These are phyloP conservation scores for Taxillus chinensis DNA, from an alignment of 164 flowering plant genomes.

Conservation along the genomic window DNA sequence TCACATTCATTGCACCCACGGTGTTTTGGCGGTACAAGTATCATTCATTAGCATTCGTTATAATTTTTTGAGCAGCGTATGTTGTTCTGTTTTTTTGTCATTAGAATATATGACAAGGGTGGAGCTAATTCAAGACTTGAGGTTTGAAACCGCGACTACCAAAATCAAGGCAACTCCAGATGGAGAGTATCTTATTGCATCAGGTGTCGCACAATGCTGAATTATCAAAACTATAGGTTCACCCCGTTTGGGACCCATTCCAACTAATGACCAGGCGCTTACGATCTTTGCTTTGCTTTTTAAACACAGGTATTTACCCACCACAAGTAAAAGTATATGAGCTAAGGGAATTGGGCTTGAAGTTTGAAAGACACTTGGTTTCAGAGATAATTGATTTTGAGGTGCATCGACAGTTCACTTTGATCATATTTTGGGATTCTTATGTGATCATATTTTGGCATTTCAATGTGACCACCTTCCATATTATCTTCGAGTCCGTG, in stretches of 20 bases:
- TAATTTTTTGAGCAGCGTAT: not conserved
- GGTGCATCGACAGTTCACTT: conserved; percentile 25
- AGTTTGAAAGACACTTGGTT: conserved; percentile 79
- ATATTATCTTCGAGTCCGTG: too few species aligned
- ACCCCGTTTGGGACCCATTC: not conserved
- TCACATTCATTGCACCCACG: too few species aligned
- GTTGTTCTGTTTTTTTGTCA: conserved; percentile 4
- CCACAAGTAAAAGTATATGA: conserved; percentile 94
- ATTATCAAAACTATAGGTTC: not conserved
- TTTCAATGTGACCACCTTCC: too few species aligned
- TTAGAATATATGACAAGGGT: conserved; percentile 66
- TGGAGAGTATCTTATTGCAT: conserved; percentile 80
- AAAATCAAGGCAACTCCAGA: conserved; percentile 77
- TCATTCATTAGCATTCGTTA: too few species aligned
- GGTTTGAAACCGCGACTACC: conserved; percentile 81
- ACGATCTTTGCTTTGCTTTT: conserved; percentile 1
- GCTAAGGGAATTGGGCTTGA: conserved; percentile 60
- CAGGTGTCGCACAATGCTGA: conserved; percentile 34
- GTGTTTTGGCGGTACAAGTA: too few species aligned
- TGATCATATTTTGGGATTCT: not conserved
- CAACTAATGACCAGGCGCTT: too few species aligned
- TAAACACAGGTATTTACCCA: conserved; percentile 67
- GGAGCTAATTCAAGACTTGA: conserved; percentile 80
- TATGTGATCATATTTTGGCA: not conserved
- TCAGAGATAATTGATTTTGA: conserved; percentile 83